These are phyloP conservation scores for Cunninghamia lanceolata DNA, from an alignment of 75 land plant species.

Conservation along the genomic window DNA sequence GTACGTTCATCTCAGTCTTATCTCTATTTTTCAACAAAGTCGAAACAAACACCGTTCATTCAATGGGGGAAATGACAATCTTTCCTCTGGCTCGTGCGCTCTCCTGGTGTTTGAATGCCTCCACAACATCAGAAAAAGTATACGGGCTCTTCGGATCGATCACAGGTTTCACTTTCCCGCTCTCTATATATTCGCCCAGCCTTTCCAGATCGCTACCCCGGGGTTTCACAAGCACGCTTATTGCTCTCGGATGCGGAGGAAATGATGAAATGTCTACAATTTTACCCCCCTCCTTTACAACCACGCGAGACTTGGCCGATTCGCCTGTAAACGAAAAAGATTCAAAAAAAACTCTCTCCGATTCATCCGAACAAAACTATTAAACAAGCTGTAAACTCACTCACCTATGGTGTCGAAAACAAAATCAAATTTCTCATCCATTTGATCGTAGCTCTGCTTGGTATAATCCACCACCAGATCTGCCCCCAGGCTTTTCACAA, in stretches of 20 bases:
- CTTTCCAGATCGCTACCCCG: conserved; percentile 30
- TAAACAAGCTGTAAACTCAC: conserved; percentile 5
- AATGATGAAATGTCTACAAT: conserved; percentile 37
- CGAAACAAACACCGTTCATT: neutral
- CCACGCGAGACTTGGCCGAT: conserved; percentile 28
- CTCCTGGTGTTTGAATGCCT: conserved; percentile 41
- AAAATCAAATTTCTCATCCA: conserved; percentile 47
- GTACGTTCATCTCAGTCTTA: no score
- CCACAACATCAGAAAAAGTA: conserved; percentile 29
- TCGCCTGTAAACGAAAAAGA: conserved; percentile 27
- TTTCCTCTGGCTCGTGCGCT: conserved; percentile 49
- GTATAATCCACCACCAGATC: conserved; percentile 53
- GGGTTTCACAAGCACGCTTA: conserved; percentile 22
- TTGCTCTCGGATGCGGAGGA: conserved; percentile 25
- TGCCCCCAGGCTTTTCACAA: conserved; percentile 47
- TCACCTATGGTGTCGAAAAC: conserved; percentile 56
- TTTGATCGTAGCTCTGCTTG: conserved; percentile 30
- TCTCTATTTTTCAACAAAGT: no score
- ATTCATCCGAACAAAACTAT: neutral
- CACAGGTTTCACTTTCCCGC: conserved; percentile 37
- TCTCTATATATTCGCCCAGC: conserved; percentile 37
- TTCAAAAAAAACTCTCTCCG: neutral
- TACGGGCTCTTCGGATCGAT: conserved; percentile 52
- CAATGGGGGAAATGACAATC: conserved; percentile 38
- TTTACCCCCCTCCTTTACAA: conserved; percentile 37